phyloP scores from a whole-genome alignment of 1,284 basidiomycete species.

The Rhodotorula mucilaginosa region DNA sequence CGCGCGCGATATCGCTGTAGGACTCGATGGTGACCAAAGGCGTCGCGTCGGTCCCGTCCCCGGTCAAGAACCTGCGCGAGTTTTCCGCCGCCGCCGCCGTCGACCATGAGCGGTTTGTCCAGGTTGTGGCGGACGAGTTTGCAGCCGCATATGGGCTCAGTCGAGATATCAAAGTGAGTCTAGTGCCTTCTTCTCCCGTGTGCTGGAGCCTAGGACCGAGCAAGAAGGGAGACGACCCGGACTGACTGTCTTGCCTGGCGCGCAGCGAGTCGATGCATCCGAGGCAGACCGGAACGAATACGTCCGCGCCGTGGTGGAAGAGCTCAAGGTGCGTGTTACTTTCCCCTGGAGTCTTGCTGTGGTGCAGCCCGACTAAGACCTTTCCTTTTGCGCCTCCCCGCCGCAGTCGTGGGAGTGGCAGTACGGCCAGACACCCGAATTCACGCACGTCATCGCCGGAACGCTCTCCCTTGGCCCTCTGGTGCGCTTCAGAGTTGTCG shows the following conservation, averaged over 20 bases:
- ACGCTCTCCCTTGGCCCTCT: constrained; percentile 25
- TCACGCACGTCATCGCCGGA: constrained; percentile 55
- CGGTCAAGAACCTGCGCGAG: constrained; percentile 77
- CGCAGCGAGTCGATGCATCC: constrained; percentile 55
- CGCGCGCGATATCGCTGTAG: constrained; percentile 49
- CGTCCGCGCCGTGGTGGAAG: constrained; percentile 65
- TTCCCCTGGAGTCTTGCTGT: background rate
- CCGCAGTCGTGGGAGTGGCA: constrained; percentile 84
- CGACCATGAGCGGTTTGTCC: constrained; percentile 68
- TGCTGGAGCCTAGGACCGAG: no score
- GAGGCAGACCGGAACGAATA: constrained; percentile 55
- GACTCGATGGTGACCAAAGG: constrained; percentile 77
- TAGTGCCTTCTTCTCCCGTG: no score
- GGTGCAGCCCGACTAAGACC: background rate
- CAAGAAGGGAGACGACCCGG: background rate
- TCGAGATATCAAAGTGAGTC: constrained; percentile 28
- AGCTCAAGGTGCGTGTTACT: constrained; percentile 61
- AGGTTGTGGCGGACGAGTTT: constrained; percentile 72
- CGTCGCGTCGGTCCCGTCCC: constrained; percentile 85
- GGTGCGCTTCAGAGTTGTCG: constrained; percentile 17
- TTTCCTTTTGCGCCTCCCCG: constrained; percentile 8
- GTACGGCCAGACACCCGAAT: constrained; percentile 92
- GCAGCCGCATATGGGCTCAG: constrained; percentile 58
- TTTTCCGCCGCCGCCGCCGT: constrained; percentile 45
- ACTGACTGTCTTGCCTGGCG: constrained; percentile 36